phyloP scores from a whole-genome alignment of 164 flowering plant genomes.

The Vitis rupestris region DNA sequence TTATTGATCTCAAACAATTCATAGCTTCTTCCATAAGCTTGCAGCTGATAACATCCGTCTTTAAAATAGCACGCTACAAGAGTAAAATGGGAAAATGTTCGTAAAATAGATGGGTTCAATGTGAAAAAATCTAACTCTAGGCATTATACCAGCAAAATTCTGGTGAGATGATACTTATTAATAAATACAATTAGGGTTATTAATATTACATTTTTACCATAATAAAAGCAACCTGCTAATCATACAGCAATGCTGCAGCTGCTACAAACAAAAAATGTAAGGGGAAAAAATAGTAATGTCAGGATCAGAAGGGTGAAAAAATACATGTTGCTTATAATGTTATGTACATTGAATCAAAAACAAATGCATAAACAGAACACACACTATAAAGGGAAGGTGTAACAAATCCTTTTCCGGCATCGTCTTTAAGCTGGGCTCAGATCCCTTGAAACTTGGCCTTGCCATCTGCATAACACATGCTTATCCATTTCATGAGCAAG shows the following conservation, averaged over 20 bases:
- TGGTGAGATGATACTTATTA: neutral
- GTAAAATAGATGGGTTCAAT: neutral
- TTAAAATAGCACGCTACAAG: too few species aligned
- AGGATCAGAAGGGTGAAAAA: neutral
- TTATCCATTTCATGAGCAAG: neutral
- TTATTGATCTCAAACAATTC: too few species aligned
- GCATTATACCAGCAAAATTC: neutral
- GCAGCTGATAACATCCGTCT: too few species aligned
- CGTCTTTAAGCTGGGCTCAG: slow-evolving; percentile 41
- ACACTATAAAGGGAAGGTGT: slow-evolving; percentile 19
- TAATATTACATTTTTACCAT: neutral
- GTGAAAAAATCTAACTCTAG: neutral
- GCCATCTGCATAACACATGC: slow-evolving; percentile 67
- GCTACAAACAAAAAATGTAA: too few species aligned
- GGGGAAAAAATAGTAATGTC: too few species aligned
- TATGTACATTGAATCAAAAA: slow-evolving; percentile 45
- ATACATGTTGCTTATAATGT: slow-evolving; percentile 21
- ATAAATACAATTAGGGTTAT: slow-evolving; percentile 1
- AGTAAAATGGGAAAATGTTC: too few species aligned
- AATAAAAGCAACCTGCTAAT: slow-evolving; percentile 7
- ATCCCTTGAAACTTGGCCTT: slow-evolving; percentile 71
- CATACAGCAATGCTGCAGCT: slow-evolving; percentile 21
- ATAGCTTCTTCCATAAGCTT: too few species aligned
- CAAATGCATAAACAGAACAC: slow-evolving; percentile 30
- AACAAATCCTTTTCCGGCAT: slow-evolving; percentile 9